These are phyloP conservation scores for Chaetothyriales sp. DNA, from an alignment of 2,329 filamentous ascomycete species.

Conservation along the genomic window DNA sequence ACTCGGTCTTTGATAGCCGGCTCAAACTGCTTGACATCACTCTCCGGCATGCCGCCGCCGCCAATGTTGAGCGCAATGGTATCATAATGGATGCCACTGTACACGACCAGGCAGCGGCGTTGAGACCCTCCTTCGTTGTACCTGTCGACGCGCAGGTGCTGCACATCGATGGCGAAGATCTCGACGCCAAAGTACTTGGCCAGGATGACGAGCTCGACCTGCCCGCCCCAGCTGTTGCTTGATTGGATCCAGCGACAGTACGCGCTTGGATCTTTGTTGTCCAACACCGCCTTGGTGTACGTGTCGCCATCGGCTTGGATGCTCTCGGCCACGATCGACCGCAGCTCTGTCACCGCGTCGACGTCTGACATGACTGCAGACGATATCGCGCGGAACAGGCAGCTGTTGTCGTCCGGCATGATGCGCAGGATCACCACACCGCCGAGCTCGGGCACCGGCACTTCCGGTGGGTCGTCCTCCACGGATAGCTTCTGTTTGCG, in stretches of 20 bases:
- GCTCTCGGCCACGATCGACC: constrained; percentile 61
- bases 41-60: constrained; percentile 52
- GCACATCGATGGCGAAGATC: constrained; percentile 72
- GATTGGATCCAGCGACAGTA: constrained; percentile 75
- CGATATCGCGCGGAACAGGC: constrained; percentile 81
- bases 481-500: constrained; percentile 32
- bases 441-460: constrained; percentile 42
- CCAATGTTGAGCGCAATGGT: constrained; percentile 63
- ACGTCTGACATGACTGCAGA: constrained; percentile 58
- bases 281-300: constrained; percentile 66
- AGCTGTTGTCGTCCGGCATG: constrained; percentile 94
- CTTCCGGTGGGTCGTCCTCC: constrained; percentile 43
- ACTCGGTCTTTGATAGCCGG: constrained; percentile 38
- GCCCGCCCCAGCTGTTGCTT: constrained; percentile 76
- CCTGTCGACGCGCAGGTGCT: constrained; percentile 51
- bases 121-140: constrained; percentile 63
- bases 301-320: constrained; percentile 58
- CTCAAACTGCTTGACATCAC: constrained; percentile 66
- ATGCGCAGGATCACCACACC: constrained; percentile 62
- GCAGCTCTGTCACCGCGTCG: constrained; percentile 57
- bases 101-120: constrained; percentile 62
- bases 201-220: constrained; percentile 76
- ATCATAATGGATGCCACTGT: constrained; percentile 90
- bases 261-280: constrained; percentile 49
- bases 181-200: constrained; percentile 75